phyloP scores from a whole-genome alignment of 2,329 filamentous ascomycete species.

The Arthroderma uncinatum region DNA sequence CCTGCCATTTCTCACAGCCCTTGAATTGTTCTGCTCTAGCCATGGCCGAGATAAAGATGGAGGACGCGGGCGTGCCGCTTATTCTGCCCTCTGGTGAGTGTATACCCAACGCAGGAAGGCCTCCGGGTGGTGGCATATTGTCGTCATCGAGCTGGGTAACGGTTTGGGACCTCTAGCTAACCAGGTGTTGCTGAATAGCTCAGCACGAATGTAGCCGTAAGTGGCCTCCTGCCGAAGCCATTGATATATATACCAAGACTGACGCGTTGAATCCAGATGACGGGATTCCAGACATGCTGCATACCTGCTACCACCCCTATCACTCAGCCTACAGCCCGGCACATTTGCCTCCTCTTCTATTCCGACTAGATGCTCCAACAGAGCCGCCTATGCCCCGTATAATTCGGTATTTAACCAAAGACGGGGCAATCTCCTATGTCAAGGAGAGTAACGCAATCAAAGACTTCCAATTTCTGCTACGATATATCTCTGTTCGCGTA shows the following conservation, averaged over 20 bases:
- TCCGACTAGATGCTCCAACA: constrained; percentile 16
- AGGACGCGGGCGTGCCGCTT: not conserved
- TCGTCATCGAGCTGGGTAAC: not conserved
- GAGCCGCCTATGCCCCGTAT: not conserved
- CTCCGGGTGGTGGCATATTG: not conserved
- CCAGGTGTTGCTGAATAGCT: not conserved
- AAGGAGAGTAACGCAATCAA: constrained; percentile 15
- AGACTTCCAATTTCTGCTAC: constrained; percentile 21
- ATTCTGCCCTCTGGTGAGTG: not conserved
- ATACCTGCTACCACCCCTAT: constrained; percentile 20
- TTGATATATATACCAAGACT: not conserved
- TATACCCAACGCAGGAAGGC: not conserved
- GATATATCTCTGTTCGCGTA: constrained; percentile 20
- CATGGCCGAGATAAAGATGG: not conserved
- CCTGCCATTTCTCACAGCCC: not conserved
- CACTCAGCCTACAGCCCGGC: constrained; percentile 15
- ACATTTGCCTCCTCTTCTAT: constrained; percentile 19
- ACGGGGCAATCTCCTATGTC: constrained; percentile 12
- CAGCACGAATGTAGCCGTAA: not conserved
- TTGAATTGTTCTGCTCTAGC: not conserved
- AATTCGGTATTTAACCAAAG: constrained; percentile 11
- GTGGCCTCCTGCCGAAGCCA: not conserved
- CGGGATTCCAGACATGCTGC: constrained; percentile 7
- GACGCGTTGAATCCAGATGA: not conserved
- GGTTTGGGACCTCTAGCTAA: not conserved